Evolutionary conservation across 2,329 filamentous ascomycete species (phyloP).

Genomic region (Hymenoscyphus linearis): DNA sequence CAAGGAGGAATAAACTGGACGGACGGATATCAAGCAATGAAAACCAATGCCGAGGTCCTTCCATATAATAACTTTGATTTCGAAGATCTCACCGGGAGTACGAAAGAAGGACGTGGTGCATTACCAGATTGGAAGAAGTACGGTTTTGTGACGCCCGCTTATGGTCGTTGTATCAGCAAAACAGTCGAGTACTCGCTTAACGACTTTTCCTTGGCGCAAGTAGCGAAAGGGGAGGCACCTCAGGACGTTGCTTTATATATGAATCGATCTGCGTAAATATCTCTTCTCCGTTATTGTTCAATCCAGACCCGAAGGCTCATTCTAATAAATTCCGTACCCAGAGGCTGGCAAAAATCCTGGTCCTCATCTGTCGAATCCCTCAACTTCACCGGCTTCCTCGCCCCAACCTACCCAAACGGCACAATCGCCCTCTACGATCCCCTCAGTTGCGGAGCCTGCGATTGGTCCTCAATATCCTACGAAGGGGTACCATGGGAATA

Average conservation of each 20-base stretch:
- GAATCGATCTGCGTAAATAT: constrained; percentile 35
- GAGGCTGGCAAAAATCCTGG: constrained; percentile 60
- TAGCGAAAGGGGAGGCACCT: constrained; percentile 50
- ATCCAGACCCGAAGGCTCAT: neutral
- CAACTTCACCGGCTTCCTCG: constrained; percentile 51
- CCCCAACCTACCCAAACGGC: constrained; percentile 46
- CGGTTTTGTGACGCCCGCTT: constrained; percentile 59
- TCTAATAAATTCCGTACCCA: constrained; percentile 5
- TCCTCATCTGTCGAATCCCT: constrained; percentile 41
- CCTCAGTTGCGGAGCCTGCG: constrained; percentile 45
- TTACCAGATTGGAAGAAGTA: constrained; percentile 60
- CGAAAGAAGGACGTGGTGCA: constrained; percentile 61
- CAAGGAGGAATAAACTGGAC: constrained; percentile 55
- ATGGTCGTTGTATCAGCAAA: constrained; percentile 50
- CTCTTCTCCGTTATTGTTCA: neutral
- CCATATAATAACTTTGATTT: constrained; percentile 51
- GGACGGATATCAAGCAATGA: constrained; percentile 35
- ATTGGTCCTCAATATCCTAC: constrained; percentile 43
- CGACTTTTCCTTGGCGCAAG: constrained; percentile 61
- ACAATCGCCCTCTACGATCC: constrained; percentile 38
- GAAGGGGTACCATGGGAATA: constrained; percentile 1
- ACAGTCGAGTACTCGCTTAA: constrained; percentile 64
- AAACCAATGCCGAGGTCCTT: neutral
- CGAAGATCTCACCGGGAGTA: constrained; percentile 48
- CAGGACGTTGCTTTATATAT: constrained; percentile 42